Percentiles rank a stretch among this genome's conserved stretches.
These are phyloP conservation scores for Torulaspora franciscae DNA, from an alignment of 805 yeast genomes.

Conservation along the genomic window DNA sequence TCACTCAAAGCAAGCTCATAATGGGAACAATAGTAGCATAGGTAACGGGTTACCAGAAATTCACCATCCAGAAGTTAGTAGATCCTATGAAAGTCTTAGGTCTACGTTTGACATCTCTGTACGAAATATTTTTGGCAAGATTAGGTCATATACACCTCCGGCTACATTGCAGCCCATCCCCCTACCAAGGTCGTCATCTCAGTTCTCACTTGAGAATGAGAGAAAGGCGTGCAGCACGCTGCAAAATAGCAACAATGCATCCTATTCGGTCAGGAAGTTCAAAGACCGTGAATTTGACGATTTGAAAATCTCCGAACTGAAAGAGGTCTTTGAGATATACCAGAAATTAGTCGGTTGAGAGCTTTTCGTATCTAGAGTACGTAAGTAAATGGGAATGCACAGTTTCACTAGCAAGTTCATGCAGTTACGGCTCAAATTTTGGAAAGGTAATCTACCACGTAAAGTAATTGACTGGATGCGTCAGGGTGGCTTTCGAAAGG, in stretches of 20 bases:
- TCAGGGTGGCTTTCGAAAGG: constrained; percentile 16
- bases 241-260: constrained; percentile 8
- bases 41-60: constrained; percentile 4
- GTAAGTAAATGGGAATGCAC: not conserved
- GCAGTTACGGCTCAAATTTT: constrained; percentile 5
- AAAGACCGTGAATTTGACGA: constrained; percentile 31
- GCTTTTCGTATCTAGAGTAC: constrained; percentile 3
- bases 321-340: constrained; percentile 31
- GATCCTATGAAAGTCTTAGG: constrained; percentile 30
- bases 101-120: constrained; percentile 31
- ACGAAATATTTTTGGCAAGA: constrained; percentile 29
- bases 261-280: constrained; percentile 22
- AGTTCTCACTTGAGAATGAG: constrained; percentile 16
- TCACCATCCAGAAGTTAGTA: constrained; percentile 16
- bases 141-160: constrained; percentile 33
- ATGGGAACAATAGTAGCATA: not conserved
- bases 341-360: constrained; percentile 17
- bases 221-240: constrained; percentile 6
- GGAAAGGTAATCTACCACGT: constrained; percentile 15
- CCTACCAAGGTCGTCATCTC: constrained; percentile 18
- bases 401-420: constrained; percentile 2
- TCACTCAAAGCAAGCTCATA: not conserved
- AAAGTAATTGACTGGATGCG: constrained; percentile 12
- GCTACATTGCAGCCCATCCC: constrained; percentile 16
- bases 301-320: constrained; percentile 27